Evolutionary conservation across 2,329 filamentous ascomycete genomes (phyloP), one percentile per base, ranked within the genome.

Genomic region (Hysterium pulicare): DNA sequence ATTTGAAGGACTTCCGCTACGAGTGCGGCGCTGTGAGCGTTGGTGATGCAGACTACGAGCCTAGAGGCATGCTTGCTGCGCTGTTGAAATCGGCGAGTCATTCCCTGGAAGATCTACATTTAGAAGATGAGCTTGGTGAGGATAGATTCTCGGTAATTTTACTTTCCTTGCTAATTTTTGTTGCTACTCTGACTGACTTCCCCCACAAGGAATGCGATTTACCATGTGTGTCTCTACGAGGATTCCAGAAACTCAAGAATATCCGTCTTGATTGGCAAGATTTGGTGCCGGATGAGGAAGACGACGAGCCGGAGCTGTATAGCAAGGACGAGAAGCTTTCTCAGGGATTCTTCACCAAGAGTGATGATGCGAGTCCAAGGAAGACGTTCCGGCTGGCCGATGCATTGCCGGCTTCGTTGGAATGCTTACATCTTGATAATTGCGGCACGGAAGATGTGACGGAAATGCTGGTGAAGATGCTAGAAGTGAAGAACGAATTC

Each of bases 221-320:
- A n/a, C 20, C 34, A 16, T 16, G 16, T 8, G 20, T 5, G 6
- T 37, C 17, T 3, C 7, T 37, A 15, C 16, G 6, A n/a, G 21
- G 34, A 5, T 37, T 37, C 20, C 34, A 37, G 21, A 37, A 37
- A 13, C 20, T 37, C n/a, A 37, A 15, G 20, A 8, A 3, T 37
- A 5, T 37, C 16, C 5, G 3, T 4, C 8, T 24, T 9, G 19
- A 37, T 21, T 37, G 34, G 34, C 6, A 24, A 10, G 6, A 4
- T 5, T 22, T 37, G 15, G 34, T 37, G 15, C 34, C 17, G 13
- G 21, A 34, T 17, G 32, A 34, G 32, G 32, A 37, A 21, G 20
- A 37, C 5, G 16, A 21, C 6, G 34, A 22, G 8, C 11, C 24
- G 13, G 7, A 28, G 7, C 13, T 13, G 24, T 7, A 28, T 28